Base-by-base conservation (phyloP, 1,284 basidiomycete genomes). In the Rhizoctonia solani region DNA sequence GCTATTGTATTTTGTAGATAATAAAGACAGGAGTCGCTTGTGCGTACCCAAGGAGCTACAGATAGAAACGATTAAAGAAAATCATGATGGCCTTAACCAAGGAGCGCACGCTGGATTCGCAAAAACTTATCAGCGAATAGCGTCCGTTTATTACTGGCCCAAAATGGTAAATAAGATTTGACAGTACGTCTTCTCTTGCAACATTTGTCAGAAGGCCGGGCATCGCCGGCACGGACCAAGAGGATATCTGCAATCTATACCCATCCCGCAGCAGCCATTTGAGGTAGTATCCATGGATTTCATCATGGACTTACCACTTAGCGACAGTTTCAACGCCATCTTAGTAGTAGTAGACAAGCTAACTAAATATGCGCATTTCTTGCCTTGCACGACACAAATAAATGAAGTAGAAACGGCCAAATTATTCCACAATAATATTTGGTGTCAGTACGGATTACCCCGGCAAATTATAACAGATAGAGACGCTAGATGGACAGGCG, bases 261-360 rank as follows among this genome's bases (percentile, higher is more conserved):
- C 73, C 1, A 76, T 81, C 9, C 78, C 80, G 3, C 4, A 69
- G 50, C 34, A 71, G 8, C 81, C 81, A 0, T 85, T 78, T 74
- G 71, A 72, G 30, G 73, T 74, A 0, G 74, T 84, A 2, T 77
- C 78, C 0, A 77, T 83, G 76, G 82, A 85, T 68, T 75, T 80
- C 55, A 81, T 85, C 34, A 74, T 74, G 2, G 77, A 1, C 79
- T 66, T 69, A 72, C 76, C 65, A 53, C 72, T 3, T 76, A 81
- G 39, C 70, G 74, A 70, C 2, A 69, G 71, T 0, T 68, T 49
- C 52, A 69, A 74, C 46, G 19, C 69, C n/a, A 72, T 74, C 50
- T 58, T 72, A 8, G 71, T 75, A 0, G 56, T 74, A 0, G 69
- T 73, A 0, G 71, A 73, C 58, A 37, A 71, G 1, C 55, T 74